A percentile compares a stretch with the other conserved stretches of the same genome.
These are phyloP conservation scores for Xylariales sp. DNA, from an alignment of 2,329 filamentous ascomycete species.

Conservation along the genomic window DNA sequence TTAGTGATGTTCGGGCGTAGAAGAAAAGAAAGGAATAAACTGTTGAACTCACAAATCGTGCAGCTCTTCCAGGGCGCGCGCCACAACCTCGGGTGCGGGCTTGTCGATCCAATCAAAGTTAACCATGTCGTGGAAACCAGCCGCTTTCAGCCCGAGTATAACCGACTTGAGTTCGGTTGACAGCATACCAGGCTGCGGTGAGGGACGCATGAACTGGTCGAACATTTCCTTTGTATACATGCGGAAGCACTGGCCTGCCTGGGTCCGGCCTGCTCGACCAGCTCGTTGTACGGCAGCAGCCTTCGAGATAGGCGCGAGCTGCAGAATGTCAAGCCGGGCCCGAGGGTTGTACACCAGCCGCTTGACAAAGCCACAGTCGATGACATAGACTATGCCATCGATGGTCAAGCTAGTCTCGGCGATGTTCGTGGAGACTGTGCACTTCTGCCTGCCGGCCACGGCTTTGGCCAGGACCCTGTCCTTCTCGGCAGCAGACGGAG, in stretches of 20 bases:
- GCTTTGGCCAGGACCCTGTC: neutral
- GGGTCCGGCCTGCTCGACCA: conserved; percentile 44
- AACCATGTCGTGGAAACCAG: neutral
- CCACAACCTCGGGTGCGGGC: neutral
- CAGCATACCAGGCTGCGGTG: neutral
- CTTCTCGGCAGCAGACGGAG: neutral
- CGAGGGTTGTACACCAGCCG: conserved; percentile 35
- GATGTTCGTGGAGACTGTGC: conserved; percentile 44
- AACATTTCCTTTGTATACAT: conserved; percentile 29
- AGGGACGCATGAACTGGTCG: neutral
- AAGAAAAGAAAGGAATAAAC: neutral
- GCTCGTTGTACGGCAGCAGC: conserved; percentile 43
- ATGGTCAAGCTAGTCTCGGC: conserved; percentile 46
- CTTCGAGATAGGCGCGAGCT: conserved; percentile 40
- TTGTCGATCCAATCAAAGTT: neutral
- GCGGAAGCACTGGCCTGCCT: conserved; percentile 43
- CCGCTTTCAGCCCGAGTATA: neutral
- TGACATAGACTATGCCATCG: conserved; percentile 44
- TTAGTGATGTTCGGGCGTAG: neutral
- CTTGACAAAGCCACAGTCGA: conserved; percentile 38
- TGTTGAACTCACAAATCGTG: neutral
- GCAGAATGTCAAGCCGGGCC: conserved; percentile 31
- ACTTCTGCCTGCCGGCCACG: conserved; percentile 30
- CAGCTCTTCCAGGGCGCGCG: neutral
- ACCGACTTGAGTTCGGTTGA: neutral